Base-by-base conservation (phyloP, 106 monocot species). In the Apostasia ramifera region DNA sequence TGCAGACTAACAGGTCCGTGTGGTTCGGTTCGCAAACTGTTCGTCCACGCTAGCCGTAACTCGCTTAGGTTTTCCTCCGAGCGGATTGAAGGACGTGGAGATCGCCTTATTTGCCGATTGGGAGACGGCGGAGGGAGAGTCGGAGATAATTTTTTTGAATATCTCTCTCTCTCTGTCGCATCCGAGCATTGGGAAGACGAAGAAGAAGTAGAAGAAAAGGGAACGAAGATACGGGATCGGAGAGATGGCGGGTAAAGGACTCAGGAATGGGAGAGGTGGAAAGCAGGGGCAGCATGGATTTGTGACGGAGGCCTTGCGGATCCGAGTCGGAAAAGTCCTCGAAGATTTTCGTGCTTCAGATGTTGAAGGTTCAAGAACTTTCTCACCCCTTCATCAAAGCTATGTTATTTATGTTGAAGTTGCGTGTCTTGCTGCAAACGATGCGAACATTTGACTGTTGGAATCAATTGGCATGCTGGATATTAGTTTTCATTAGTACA, bases 341-440 rank as follows among this genome's bases (percentile, higher is more conserved):
- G 82, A 88, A 60, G 92, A 85, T 37, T 92, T 92, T 71, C 76
- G 71, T 2, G 61, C 37, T 1, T 85, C 92, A 13, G 69, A 82
- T 53, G 73, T 43, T 1, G 52, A 85, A 79, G 88, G 92, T 90
- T 61, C 12, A 52, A 50, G 26, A 63, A n/a, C 7, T 63, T 46
- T 7, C 46, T 2, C 7, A 5, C 44, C 44, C 40, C 48, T 48
- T 11, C 13, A 48, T 48, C 37, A 5, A 48, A 15, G 14, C 48
- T n/a, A 5, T 5, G 50, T 50, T 50, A 8, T 8, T 5, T 50
- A 8, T 50, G 4, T 50, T 50, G 8, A 8, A 50, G 4, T 4
- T 50, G 6, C 4, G 4, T 50, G 4, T 5, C 50, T 50, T 50
- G 50, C 8, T 5, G 65, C 46, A 44, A 63, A 63, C 26, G 26